Evolutionary conservation across 2,329 filamentous ascomycete genomes (phyloP), one percentile per base, ranked within the genome.

Genomic region (Cladophialophora bantiana): DNA sequence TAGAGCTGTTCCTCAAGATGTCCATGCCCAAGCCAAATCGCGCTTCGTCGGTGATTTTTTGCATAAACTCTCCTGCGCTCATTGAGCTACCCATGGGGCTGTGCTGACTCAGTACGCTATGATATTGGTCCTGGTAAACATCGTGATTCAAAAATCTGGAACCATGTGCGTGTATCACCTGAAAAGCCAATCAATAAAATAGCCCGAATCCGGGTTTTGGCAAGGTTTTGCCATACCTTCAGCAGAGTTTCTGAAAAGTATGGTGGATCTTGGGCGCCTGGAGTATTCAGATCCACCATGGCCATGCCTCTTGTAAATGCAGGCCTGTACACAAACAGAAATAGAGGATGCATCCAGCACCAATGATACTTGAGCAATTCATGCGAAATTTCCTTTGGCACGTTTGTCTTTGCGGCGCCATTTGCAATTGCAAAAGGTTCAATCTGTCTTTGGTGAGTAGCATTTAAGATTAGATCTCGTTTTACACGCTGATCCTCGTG

Each of bases 281-380:
- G 66, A 55, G 62, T 61, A 45, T 62, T 71, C 34, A 68, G 18
- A 54, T 70, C 64, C 26, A 70, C 63, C 62, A 70, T 65, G 45
- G 68, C 67, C 67, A 71, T 72, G 32, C 72, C 70, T 48, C 72
- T 59, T 20, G 70, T 74, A 61, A 76, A 76, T 3, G 74, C 74
- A 6, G 74, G 74, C 20, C 74, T 67, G 55, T 76, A 75, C 9
- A 75, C 73, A 59, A 75, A 74, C 31, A 74, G 60, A 59, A 76
- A 76, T 7, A 73, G 67, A 5, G 74, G 74, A 57, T 74, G 73
- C 40, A 73, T 62, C 74, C 74, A 76, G 54, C 72, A 73, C 73
- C 74, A 76, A 54, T 76, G 71, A 50, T 74, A 69, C 45, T 74
- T 71, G 12, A 76, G 55, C n/a, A 75, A 64, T 59, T 71, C 71